Evolutionary conservation across 495 filamentous ascomycete species (phyloP).

Genomic region (Amorphotheca resinae): DNA sequence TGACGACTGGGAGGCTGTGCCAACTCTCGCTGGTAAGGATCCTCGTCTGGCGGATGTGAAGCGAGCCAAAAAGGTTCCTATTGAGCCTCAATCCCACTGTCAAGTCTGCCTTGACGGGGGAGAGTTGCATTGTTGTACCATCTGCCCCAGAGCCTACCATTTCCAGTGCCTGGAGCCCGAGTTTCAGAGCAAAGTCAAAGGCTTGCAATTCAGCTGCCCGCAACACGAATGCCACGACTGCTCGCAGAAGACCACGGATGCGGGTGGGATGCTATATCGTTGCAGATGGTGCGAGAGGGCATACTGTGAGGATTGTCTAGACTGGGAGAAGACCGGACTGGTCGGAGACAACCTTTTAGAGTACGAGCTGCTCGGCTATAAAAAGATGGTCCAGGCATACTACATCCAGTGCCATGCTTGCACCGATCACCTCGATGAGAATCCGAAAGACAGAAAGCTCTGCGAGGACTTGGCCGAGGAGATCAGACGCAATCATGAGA

Average conservation of each 20-base stretch:
- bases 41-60: conserved; percentile 34
- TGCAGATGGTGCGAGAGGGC: conserved; percentile 45
- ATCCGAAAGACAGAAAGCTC: conserved; percentile 21
- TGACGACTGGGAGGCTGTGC: conserved; percentile 42
- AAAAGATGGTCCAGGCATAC: conserved; percentile 30
- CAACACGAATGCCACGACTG: conserved; percentile 48
- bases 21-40: conserved; percentile 44
- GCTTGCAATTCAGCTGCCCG: conserved; percentile 39
- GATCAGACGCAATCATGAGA: conserved; percentile 18
- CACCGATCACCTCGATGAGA: conserved; percentile 24
- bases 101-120: conserved; percentile 42
- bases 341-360: conserved; percentile 39
- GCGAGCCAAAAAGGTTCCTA: conserved; percentile 27
- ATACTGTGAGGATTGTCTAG: conserved; percentile 51
- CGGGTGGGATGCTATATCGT: conserved; percentile 46
- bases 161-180: conserved; percentile 33
- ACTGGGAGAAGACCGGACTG: conserved; percentile 39
- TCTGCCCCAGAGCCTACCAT: conserved; percentile 49
- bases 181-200: conserved; percentile 25
- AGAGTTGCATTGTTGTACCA: conserved; percentile 33
- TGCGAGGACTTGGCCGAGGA: conserved; percentile 20
- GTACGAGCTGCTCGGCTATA: conserved; percentile 37
- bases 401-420: conserved; percentile 39
- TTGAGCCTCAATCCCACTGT: conserved; percentile 43
- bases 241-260: conserved; percentile 38